Evolutionary conservation across 2,329 filamentous ascomycete species (phyloP).

Genomic region (Didymella lethalis): DNA sequence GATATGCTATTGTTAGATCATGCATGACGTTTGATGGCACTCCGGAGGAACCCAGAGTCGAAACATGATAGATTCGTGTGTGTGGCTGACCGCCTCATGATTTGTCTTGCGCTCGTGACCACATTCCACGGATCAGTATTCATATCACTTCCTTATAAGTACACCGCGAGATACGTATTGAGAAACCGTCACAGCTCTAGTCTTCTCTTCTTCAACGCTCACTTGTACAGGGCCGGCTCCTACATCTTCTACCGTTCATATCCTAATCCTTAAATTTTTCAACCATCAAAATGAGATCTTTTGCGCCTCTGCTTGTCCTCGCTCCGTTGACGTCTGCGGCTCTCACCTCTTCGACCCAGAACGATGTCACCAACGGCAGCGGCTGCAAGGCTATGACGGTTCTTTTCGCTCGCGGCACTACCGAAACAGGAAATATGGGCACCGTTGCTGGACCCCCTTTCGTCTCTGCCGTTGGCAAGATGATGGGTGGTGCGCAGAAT

Average conservation of each 20-base stretch:
- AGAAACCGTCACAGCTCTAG: neutral
- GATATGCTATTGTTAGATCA: slow-evolving; percentile 15
- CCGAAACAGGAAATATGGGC: slow-evolving; percentile 63
- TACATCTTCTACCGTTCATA: neutral
- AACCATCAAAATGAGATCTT: slow-evolving; percentile 25
- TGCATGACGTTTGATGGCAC: slow-evolving; percentile 29
- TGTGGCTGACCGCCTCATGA: neutral
- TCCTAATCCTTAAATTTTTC: slow-evolving; percentile 4
- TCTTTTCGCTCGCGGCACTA: slow-evolving; percentile 66
- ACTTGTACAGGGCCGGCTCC: slow-evolving; percentile 5
- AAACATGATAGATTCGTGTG: slow-evolving; percentile 26
- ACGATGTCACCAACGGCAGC: slow-evolving; percentile 39
- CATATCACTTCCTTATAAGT: slow-evolving; percentile 5
- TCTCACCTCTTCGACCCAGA: slow-evolving; percentile 35
- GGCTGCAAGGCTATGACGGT: slow-evolving; percentile 59
- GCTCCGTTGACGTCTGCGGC: slow-evolving; percentile 26
- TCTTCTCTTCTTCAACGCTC: neutral
- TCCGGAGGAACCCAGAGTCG: slow-evolving; percentile 8
- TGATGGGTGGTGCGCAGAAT: slow-evolving; percentile 53
- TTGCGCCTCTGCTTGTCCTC: slow-evolving; percentile 22
- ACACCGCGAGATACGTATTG: neutral
- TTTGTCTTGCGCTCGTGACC: slow-evolving; percentile 5
- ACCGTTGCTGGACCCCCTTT: slow-evolving; percentile 60
- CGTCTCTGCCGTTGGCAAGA: slow-evolving; percentile 54
- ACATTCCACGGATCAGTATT: neutral